These are phyloP conservation scores for Diutina scorzettiae DNA, from an alignment of 1,139 yeast species.

Conservation along the genomic window DNA sequence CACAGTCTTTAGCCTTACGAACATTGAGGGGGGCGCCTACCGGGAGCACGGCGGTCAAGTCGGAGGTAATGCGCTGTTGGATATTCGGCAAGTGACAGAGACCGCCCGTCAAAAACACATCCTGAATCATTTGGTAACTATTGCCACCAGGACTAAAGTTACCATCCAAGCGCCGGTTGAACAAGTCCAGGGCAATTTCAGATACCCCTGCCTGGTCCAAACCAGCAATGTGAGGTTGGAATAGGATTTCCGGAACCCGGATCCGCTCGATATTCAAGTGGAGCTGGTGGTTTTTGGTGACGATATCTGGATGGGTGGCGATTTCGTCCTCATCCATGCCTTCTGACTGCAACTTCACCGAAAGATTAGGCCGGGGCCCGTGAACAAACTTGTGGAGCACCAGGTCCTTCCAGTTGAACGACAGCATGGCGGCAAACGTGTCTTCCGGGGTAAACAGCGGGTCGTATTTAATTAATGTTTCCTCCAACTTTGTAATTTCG, in stretches of 20 bases:
- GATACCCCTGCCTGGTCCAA: conserved; percentile 87
- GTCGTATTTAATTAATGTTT: conserved; percentile 65
- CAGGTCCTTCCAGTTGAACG: conserved; percentile 75
- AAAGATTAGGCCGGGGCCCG: conserved; percentile 65
- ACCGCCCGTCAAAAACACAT: conserved; percentile 84
- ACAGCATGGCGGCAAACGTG: conserved; percentile 60
- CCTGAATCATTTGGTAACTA: conserved; percentile 38
- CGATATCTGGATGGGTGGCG: conserved; percentile 32
- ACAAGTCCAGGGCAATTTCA: conserved; percentile 55
- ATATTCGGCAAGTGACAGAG: conserved; percentile 56
- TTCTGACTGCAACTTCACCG: conserved; percentile 30
- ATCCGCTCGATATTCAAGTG: conserved; percentile 86
- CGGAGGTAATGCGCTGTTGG: conserved; percentile 50
- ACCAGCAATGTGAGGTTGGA: conserved; percentile 94
- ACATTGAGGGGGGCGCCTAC: conserved; percentile 51
- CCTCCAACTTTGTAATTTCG: conserved; percentile 53
- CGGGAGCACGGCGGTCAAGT: conserved; percentile 63
- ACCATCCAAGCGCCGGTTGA: conserved; percentile 48
- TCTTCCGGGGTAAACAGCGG: conserved; percentile 80
- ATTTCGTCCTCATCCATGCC: conserved; percentile 33
- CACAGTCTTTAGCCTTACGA: conserved; percentile 53
- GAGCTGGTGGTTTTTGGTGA: conserved; percentile 56
- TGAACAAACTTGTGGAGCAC: conserved; percentile 72
- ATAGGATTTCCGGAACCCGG: conserved; percentile 81
- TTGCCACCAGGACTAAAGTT: conserved; percentile 42